phyloP scores from a whole-genome alignment of 2,329 filamentous ascomycete species.

The Ascosphaera apis region DNA sequence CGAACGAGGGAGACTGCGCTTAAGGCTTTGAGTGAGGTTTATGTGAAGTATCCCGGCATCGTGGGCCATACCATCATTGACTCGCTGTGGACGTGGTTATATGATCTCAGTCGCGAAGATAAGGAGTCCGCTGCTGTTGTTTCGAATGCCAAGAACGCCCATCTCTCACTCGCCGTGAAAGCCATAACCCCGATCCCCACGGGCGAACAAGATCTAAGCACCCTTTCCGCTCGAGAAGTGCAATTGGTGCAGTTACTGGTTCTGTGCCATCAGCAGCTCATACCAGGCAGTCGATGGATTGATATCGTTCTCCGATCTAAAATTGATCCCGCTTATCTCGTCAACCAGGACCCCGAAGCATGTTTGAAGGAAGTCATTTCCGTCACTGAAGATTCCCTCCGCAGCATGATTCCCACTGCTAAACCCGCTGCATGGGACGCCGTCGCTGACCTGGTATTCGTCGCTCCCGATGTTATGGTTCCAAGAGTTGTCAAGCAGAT shows the following conservation, averaged over 20 bases:
- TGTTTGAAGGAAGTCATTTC: constrained; percentile 45
- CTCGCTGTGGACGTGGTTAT: constrained; percentile 63
- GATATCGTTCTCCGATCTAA: constrained; percentile 58
- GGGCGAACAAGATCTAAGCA: constrained; percentile 8
- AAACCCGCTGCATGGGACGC: constrained; percentile 58
- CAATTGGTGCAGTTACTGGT: constrained; percentile 61
- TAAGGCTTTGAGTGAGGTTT: constrained; percentile 38
- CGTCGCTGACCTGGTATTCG: constrained; percentile 77
- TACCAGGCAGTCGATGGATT: constrained; percentile 71
- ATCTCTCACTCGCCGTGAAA: constrained; percentile 35
- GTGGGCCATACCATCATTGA: constrained; percentile 42
- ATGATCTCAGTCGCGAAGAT: constrained; percentile 41
- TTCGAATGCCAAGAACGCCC: constrained; percentile 39
- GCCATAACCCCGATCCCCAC: constrained; percentile 17
- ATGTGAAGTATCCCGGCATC: constrained; percentile 32
- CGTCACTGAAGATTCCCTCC: constrained; percentile 23
- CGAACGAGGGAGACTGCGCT: constrained; percentile 40
- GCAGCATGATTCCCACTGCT: constrained; percentile 14
- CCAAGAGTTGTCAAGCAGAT: constrained; percentile 55
- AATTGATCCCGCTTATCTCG: constrained; percentile 62
- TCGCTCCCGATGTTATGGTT: constrained; percentile 64
- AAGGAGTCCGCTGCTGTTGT: constrained; percentile 51
- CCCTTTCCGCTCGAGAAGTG: constrained; percentile 22
- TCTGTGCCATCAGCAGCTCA: constrained; percentile 51
- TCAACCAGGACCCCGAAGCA: constrained; percentile 35